These are phyloP conservation scores for Pulveroboletus sp. DNA, from an alignment of 768 basidiomycete species.

Conservation along the genomic window DNA sequence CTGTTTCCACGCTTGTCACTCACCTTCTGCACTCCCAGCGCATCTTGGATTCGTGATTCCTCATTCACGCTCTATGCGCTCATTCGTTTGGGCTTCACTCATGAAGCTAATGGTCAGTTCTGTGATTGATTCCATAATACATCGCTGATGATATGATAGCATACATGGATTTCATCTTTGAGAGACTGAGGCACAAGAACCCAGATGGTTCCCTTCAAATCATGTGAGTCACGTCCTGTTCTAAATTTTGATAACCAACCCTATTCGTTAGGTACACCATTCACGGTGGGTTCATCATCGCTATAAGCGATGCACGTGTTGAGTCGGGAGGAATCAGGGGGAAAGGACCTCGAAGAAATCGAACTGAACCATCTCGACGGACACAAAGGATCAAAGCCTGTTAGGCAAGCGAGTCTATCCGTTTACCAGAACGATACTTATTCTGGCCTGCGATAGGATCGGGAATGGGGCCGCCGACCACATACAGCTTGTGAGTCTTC, in stretches of 20 bases:
- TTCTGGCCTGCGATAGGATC: slow-evolving; percentile 43
- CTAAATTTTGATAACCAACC: background rate
- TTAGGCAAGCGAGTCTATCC: slow-evolving; percentile 41
- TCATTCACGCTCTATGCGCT: slow-evolving; percentile 95
- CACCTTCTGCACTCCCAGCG: slow-evolving; percentile 40
- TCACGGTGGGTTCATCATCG: slow-evolving; percentile 50
- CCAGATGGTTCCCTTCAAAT: slow-evolving; percentile 91
- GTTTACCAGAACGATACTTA: slow-evolving; percentile 2
- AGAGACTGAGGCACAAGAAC: slow-evolving; percentile 77
- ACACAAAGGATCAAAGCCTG: slow-evolving; percentile 80
- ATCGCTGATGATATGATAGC: slow-evolving; percentile 37
- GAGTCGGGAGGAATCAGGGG: slow-evolving; percentile 35
- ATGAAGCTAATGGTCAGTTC: slow-evolving; percentile 78
- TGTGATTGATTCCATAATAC: background rate
- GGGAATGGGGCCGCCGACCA: slow-evolving; percentile 97
- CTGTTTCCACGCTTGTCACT: background rate
- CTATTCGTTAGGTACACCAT: slow-evolving; percentile 64
- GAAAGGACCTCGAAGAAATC: slow-evolving; percentile 78
- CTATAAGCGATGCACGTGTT: background rate
- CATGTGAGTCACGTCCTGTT: slow-evolving; percentile 46
- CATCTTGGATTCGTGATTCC: slow-evolving; percentile 92
- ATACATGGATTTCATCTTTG: slow-evolving; percentile 89
- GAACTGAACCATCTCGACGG: slow-evolving; percentile 87
- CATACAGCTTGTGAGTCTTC: slow-evolving; percentile 64
- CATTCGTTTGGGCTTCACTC: slow-evolving; percentile 89